phyloP scores from a whole-genome alignment of 2,329 filamentous ascomycete genomes.

The Colletotrichum cordylinicola region DNA sequence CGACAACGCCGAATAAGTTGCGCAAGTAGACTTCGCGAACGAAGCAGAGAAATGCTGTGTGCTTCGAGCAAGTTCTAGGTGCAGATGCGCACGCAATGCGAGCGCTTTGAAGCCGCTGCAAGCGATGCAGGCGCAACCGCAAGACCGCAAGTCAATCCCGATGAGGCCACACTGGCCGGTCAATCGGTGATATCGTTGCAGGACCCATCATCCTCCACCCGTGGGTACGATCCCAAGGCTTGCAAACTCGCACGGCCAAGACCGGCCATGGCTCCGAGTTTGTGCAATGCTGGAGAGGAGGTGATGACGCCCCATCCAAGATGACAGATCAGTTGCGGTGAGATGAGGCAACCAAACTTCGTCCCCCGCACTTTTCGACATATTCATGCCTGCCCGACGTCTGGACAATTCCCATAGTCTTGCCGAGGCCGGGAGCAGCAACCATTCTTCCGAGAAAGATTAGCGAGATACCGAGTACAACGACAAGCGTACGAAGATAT shows the following conservation, averaged over 20 bases:
- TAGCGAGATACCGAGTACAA: slow-evolving; percentile 5
- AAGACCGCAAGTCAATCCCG: background rate
- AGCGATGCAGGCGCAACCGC: slow-evolving; percentile 3
- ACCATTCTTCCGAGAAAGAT: slow-evolving; percentile 5
- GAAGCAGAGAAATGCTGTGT: background rate
- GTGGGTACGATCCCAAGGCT: background rate
- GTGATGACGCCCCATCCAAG: background rate
- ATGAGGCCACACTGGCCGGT: slow-evolving; percentile 4
- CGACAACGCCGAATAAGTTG: background rate
- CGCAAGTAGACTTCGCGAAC: background rate
- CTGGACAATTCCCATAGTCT: background rate
- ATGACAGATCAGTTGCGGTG: slow-evolving; percentile 20
- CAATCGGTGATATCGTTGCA: slow-evolving; percentile 7
- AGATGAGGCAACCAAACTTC: slow-evolving; percentile 8
- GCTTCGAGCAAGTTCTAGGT: slow-evolving; percentile 11
- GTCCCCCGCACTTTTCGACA: background rate
- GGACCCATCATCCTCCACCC: slow-evolving; percentile 11
- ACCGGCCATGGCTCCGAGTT: background rate
- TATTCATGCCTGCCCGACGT: background rate
- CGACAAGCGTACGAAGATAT: background rate
- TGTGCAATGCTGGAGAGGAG: background rate
- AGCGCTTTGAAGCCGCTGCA: background rate
- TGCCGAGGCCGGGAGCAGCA: slow-evolving; percentile 1
- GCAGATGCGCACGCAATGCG: slow-evolving; percentile 7
- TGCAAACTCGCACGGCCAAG: slow-evolving; percentile 13